Evolutionary conservation across 2,329 filamentous ascomycete species (phyloP).

Genomic region (Arthrobotrys sinensis): DNA sequence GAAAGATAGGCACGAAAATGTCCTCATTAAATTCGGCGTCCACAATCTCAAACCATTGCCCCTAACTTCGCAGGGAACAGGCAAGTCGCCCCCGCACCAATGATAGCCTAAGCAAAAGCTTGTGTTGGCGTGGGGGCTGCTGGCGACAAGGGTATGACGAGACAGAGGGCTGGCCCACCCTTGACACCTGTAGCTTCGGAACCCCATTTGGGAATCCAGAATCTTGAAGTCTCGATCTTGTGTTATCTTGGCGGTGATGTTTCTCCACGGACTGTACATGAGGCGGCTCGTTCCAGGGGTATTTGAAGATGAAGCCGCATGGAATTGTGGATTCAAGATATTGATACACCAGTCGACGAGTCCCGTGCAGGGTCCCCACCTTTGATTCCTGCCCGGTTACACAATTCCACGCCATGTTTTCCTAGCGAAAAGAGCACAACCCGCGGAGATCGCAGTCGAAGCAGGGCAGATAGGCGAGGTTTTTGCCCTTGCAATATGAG

Average conservation of each 20-base stretch:
- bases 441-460: constrained; percentile 42
- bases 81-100: constrained; percentile 25
- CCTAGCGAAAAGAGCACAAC: constrained; percentile 3
- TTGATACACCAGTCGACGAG: neutral
- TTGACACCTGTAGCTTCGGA: neutral
- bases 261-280: constrained; percentile 38
- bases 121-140: constrained; percentile 51
- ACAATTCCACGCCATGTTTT: constrained; percentile 32
- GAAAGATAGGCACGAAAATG: constrained; percentile 13
- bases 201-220: constrained; percentile 2
- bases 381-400: constrained; percentile 38
- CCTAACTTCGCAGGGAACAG: constrained; percentile 27
- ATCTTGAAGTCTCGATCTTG: constrained; percentile 20
- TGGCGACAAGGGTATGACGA: constrained; percentile 15
- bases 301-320: constrained; percentile 8
- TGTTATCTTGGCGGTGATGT: constrained; percentile 13
- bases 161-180: neutral
- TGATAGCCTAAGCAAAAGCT: constrained; percentile 18
- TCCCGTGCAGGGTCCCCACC: constrained; percentile 2
- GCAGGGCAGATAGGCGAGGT: constrained; percentile 43
- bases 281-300: constrained; percentile 40
- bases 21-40: constrained; percentile 23
- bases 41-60: constrained; percentile 16
- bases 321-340: constrained; percentile 21
- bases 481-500: constrained; percentile 23